These are phyloP conservation scores for Dothistroma septosporum DNA, from an alignment of 2,329 filamentous ascomycete species.

Conservation along the genomic window DNA sequence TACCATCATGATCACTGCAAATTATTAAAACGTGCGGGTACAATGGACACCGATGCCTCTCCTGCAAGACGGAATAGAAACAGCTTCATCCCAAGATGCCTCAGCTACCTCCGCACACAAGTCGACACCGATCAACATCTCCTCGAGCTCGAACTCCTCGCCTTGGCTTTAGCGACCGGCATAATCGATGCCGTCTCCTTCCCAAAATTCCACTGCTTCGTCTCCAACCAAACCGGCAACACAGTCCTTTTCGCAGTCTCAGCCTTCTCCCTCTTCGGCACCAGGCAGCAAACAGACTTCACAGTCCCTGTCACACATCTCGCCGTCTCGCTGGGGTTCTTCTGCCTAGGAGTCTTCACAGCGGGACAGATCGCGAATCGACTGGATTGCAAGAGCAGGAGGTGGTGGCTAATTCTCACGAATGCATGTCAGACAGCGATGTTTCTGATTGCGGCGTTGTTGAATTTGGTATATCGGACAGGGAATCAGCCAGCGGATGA, in stretches of 20 bases:
- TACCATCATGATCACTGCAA: neutral
- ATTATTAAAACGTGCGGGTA: neutral
- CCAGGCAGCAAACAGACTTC: conserved; percentile 11
- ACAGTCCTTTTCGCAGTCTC: conserved; percentile 58
- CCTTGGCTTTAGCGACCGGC: conserved; percentile 39
- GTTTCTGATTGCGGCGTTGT: conserved; percentile 50
- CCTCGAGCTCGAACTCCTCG: conserved; percentile 37
- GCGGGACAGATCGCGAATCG: conserved; percentile 56
- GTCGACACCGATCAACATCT: conserved; percentile 10
- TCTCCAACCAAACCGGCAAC: conserved; percentile 63
- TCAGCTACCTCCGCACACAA: neutral
- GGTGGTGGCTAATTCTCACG: conserved; percentile 53
- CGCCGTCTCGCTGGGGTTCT: conserved; percentile 53
- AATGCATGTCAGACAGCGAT: conserved; percentile 54
- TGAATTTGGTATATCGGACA: conserved; percentile 41
- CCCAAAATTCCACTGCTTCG: conserved; percentile 57
- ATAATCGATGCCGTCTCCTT: conserved; percentile 56
- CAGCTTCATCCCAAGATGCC: neutral
- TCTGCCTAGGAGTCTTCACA: conserved; percentile 52
- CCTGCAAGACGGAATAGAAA: neutral
- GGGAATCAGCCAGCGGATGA: neutral
- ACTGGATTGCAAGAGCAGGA: conserved; percentile 45
- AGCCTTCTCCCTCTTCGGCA: conserved; percentile 31
- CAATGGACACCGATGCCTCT: neutral
- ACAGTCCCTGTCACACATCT: conserved; percentile 43